Percentiles rank a stretch among this genome's conserved stretches.
Conservation (phyloP, 2,329 filamentous ascomycete species). For the Pyrenochaeta sp. region DNA sequence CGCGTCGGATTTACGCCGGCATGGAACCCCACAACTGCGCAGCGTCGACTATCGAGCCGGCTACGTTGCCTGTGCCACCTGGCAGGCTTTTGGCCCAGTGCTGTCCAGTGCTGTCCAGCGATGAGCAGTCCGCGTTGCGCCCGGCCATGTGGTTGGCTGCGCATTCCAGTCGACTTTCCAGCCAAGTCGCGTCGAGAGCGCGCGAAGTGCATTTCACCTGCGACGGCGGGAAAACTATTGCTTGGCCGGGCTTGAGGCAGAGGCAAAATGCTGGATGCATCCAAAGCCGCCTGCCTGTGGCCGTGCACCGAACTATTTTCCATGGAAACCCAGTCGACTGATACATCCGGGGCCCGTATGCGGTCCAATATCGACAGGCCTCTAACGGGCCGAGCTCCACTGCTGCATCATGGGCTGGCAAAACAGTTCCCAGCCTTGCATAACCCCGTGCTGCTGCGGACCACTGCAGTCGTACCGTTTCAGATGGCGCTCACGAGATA, state of each 20-base stretch:
- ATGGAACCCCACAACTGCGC: conserved; percentile 17
- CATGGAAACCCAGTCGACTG: conserved; percentile 36
- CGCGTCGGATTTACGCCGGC: conserved; percentile 26
- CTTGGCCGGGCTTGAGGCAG: conserved; percentile 23
- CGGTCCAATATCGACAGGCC: conserved; percentile 19
- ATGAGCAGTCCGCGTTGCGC: conserved; percentile 14
- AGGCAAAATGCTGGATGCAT: conserved; percentile 8
- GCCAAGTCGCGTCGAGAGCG: conserved; percentile 22
- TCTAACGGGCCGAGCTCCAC: conserved; percentile 38
- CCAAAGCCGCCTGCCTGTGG: conserved; percentile 20
- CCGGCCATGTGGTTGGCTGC: conserved; percentile 25
- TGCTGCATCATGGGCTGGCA: conserved; percentile 22
- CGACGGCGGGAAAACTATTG: conserved; percentile 18
- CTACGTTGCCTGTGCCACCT: conserved; percentile 17
- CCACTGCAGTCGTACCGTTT: conserved; percentile 24
- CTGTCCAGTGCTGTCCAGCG: not conserved
- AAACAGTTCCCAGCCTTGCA: conserved; percentile 28
- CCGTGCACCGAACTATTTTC: conserved; percentile 30
- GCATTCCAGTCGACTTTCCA: conserved; percentile 22
- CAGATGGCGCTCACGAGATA: conserved; percentile 11
- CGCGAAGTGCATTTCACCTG: conserved; percentile 17
- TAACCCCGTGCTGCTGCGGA: conserved; percentile 6
- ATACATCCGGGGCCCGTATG: conserved; percentile 20
- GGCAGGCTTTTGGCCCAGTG: conserved; percentile 14
- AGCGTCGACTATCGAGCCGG: conserved; percentile 11